Evolutionary conservation across 169 alveolate species (phyloP).

Genomic region (Fabrea salina): DNA sequence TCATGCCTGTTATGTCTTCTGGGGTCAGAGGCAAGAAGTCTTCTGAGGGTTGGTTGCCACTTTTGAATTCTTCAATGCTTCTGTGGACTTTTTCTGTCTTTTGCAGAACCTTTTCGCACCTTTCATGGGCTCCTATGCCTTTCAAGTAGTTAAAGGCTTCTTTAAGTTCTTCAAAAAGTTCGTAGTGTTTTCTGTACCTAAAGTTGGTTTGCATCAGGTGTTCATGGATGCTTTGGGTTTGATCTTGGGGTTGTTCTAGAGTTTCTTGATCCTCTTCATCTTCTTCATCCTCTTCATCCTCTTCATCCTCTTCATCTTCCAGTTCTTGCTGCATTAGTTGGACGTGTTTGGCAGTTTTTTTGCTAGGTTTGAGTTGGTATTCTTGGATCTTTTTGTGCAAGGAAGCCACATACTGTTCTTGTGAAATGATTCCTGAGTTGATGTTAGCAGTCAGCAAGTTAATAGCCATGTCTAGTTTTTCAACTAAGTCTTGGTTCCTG

Average conservation of each 20-base stretch:
- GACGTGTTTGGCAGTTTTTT: not conserved
- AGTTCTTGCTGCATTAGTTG: constrained; percentile 19
- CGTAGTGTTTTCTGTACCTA: not conserved
- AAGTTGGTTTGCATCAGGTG: not conserved
- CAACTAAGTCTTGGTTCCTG: not conserved
- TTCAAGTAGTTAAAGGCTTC: constrained; percentile 11
- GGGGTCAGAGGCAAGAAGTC: constrained; percentile 13
- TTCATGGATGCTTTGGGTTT: no score
- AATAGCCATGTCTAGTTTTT: constrained; percentile 10
- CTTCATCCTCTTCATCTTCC: constrained; percentile 7
- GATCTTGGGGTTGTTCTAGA: not conserved
- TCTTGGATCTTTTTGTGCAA: not conserved
- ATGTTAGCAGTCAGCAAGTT: not conserved
- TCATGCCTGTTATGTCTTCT: constrained; percentile 15
- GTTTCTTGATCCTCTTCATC: not conserved
- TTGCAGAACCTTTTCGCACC: not conserved
- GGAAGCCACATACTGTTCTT: not conserved
- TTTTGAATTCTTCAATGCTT: not conserved
- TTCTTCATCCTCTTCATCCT: constrained; percentile 32
- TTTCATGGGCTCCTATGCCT: not conserved
- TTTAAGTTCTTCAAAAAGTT: constrained; percentile 11
- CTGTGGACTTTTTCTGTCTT: not conserved
- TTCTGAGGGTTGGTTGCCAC: not conserved
- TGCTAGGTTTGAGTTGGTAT: not conserved
- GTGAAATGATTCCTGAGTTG: not conserved